Conservation (phyloP, 108 stramenopile genomes). For the Thalassiosira profunda region DNA sequence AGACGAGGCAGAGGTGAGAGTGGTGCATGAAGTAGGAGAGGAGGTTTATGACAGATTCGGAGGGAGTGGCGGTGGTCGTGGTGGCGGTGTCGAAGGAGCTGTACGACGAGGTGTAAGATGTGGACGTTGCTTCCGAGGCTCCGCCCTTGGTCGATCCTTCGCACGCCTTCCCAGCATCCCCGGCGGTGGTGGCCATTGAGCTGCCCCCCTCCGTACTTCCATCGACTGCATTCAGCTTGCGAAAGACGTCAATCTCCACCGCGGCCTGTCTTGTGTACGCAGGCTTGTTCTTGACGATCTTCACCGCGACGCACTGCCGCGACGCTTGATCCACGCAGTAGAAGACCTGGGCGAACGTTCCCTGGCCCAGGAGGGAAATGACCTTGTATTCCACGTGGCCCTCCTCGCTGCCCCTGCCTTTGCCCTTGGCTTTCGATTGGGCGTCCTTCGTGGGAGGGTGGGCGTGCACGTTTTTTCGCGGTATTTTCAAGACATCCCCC, state of each 20-base stretch:
- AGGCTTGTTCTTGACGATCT: constrained; percentile 97
- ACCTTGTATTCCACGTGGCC: constrained; percentile 56
- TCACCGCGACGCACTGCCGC: constrained; percentile 87
- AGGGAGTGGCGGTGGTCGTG: not conserved
- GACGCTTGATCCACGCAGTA: constrained; percentile 75
- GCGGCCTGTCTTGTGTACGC: constrained; percentile 95
- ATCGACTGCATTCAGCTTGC: constrained; percentile 35
- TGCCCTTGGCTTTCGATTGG: not conserved
- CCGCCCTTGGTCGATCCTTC: too few relatives aligned
- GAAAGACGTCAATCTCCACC: constrained; percentile 94
- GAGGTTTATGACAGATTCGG: constrained; percentile 85
- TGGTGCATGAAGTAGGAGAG: constrained; percentile 89
- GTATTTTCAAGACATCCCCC: constrained; percentile 64
- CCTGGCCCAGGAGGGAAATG: constrained; percentile 87
- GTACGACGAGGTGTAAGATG: not conserved
- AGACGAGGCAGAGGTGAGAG: constrained; percentile 95
- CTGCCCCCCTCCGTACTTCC: constrained; percentile 11
- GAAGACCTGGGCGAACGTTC: constrained; percentile 98
- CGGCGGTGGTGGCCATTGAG: constrained; percentile 14
- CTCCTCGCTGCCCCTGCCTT: constrained; percentile 1
- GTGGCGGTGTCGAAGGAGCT: constrained; percentile 9
- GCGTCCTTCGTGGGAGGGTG: constrained; percentile 26
- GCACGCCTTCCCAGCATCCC: constrained; percentile 14
- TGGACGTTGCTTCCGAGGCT: not conserved
- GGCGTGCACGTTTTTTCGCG: constrained; percentile 44